Evolutionary conservation across 1,284 basidiomycete genomes (phyloP), one percentile per base, ranked within the genome.

Genomic region (Fomitopsis schrenkii): DNA sequence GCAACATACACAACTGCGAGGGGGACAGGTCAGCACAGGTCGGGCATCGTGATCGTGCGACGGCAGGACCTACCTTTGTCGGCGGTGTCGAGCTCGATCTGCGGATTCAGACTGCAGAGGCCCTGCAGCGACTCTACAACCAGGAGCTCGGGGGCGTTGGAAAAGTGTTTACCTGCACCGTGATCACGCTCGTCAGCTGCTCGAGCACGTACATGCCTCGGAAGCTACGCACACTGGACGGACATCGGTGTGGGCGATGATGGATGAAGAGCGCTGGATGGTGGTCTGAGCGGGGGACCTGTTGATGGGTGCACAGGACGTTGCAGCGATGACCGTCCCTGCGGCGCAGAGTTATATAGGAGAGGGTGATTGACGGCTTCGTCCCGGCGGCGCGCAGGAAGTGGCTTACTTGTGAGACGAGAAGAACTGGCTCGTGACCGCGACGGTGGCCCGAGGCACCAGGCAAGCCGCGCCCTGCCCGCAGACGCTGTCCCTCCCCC

Each of bases 121-220:
- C 93, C 94, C 62, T 81, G 76, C 41, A 96, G 83, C 0, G 92
- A 88, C 70, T 95, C 91, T 52, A 87, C 72, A 26, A 95, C 93
- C 48, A 95, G 83, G 5, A 83, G 80, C 46, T 84, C 76, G 3
- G 91, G 80, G 5, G 80, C 73, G 71, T 94, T 93, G 60, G 91
- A 65, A 65, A 95, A 85, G 76, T 95, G 94, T 69, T 94, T 94
- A 64, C 79, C 80, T 80, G 63, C 17, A 9, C 58, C 22, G 22
- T 22, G 22, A 38, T 60, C 48, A 62, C 45, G 26, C 41, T 63
- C 54, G 70, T 64, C 68, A 68, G 67, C 70, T 69, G 35, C 46
- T 48, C 14, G 40, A 28, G 4, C 26, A 17, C 19, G 28, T 17
- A 35, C n/a, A 5, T 15, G n/a, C 3, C 26, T 14, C 10, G 35